Evolutionary conservation across 208 protist genomes (phyloP), one percentile per base, ranked within the genome.

Genomic region (Herpetomonas samuelpessoai): DNA sequence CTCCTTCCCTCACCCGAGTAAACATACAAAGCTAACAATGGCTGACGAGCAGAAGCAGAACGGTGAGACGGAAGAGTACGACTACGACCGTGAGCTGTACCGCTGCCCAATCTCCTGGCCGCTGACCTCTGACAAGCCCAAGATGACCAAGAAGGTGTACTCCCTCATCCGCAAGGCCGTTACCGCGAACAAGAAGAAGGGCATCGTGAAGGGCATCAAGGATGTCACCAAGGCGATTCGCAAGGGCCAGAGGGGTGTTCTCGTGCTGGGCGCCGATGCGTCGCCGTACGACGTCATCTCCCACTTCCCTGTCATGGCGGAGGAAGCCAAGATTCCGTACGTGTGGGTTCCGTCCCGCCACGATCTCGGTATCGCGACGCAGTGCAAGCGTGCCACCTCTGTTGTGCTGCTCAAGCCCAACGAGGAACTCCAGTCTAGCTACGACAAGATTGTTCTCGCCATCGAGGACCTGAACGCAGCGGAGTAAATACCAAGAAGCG

Each of bases 71-170:
- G 81, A 91, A 68, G 81, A 86, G 73, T 94, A 94, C 75, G 86
- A 96, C 76, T 96, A 94, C 71, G 91, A 96, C 68, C 79, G 91
- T n/a, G 74, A 93, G 73, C 76, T 96, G 25, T 96, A 96, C 75
- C 82, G 88, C 48, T 97, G 91, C 81, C 91, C 91, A 44, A 95
- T 97, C 74, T 83, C 91, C 24, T 92, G 81, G 80, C 91, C 91
- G 29, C 60, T 95, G 46, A 78, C 91, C 21, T 91, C 87, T 2
- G 92, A 96, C 54, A 93, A 93, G 68, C 86, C 92, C 24, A 97
- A 98, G 72, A 94, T 97, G 88, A 97, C 92, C 10, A 97, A 97
- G 71, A 97, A 98, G 80, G 75, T 98, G 30, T 96, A 96, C 71
- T 93, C 85, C 3, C 82, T 97, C 31, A 86, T 97, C 50, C 96